phyloP scores from a whole-genome alignment of 2,329 filamentous ascomycete species.

The Graphilbum sp. region DNA sequence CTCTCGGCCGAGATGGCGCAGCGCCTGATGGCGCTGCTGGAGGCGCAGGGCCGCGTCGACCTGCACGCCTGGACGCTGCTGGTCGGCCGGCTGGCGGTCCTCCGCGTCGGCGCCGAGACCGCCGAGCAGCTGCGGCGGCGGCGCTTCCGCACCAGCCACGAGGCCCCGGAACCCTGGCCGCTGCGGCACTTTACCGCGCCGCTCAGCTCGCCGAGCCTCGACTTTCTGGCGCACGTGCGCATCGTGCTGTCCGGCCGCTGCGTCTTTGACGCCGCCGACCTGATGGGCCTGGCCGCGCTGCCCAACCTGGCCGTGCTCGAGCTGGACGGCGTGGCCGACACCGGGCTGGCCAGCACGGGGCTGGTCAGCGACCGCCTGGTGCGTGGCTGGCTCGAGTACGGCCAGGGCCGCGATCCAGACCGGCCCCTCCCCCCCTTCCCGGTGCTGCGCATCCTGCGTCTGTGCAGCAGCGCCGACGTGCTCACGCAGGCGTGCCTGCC shows the following conservation, averaged over 20 bases:
- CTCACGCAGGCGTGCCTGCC: constrained; percentile 24
- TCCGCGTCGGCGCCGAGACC: neutral
- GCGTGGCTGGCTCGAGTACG: constrained; percentile 22
- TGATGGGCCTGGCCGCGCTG: constrained; percentile 24
- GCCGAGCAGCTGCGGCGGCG: neutral
- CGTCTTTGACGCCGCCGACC: constrained; percentile 17
- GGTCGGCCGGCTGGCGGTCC: neutral
- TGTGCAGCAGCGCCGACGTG: constrained; percentile 10
- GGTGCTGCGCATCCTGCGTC: constrained; percentile 26
- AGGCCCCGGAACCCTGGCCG: neutral
- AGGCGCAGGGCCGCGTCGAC: neutral
- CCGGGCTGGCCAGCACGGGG: neutral
- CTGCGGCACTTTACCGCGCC: constrained; percentile 2
- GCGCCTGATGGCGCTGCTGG: neutral
- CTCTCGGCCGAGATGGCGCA: constrained; percentile 1
- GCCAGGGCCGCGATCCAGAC: no score
- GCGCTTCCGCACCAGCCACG: neutral
- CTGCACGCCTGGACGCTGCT: constrained; percentile 5
- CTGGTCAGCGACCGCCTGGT: constrained; percentile 28
- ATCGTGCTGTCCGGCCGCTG: constrained; percentile 5
- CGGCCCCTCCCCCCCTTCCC: no score
- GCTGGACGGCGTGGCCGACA: no score
- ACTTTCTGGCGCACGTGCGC: constrained; percentile 15
- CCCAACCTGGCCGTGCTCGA: constrained; percentile 31
- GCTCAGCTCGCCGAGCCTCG: constrained; percentile 6